Evolutionary conservation across 1,139 yeast species (phyloP).

Genomic region (Pneumocystis oryctolagi): DNA sequence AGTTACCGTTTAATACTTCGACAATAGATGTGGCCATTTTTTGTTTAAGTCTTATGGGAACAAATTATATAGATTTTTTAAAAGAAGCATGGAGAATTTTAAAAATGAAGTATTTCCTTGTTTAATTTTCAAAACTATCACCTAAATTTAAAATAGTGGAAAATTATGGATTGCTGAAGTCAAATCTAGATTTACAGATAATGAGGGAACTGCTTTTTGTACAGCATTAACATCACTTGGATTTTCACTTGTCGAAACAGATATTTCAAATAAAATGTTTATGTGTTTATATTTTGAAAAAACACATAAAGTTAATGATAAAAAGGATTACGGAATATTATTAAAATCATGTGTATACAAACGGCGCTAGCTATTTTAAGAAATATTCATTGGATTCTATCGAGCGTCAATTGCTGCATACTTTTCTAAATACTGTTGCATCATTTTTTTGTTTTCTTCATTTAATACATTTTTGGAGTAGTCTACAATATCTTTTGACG

Average conservation of each 20-base stretch:
- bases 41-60: constrained; percentile 93
- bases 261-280: constrained; percentile 81
- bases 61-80: constrained; percentile 81
- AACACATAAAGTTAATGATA: constrained; percentile 32
- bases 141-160: constrained; percentile 35
- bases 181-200: constrained; percentile 70
- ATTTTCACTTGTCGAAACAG: constrained; percentile 76
- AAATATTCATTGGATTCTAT: background rate
- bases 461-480: constrained; percentile 35
- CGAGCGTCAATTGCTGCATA: background rate
- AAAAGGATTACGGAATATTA: constrained; percentile 74
- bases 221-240: constrained; percentile 63
- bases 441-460: constrained; percentile 21
- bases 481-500: constrained; percentile 55
- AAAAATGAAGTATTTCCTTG: constrained; percentile 36
- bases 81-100: constrained; percentile 77
- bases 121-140: background rate
- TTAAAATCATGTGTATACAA: constrained; percentile 92
- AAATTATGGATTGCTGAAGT: constrained; percentile 97
- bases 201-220: constrained; percentile 50
- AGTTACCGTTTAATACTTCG: constrained; percentile 50
- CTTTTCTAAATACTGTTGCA: constrained; percentile 21
- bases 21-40: constrained; percentile 76
- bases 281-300: constrained; percentile 76
- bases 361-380: constrained; percentile 39